These are phyloP conservation scores for Neofusicoccum cordaticola DNA, from an alignment of 2,329 filamentous ascomycete species.

Conservation along the genomic window DNA sequence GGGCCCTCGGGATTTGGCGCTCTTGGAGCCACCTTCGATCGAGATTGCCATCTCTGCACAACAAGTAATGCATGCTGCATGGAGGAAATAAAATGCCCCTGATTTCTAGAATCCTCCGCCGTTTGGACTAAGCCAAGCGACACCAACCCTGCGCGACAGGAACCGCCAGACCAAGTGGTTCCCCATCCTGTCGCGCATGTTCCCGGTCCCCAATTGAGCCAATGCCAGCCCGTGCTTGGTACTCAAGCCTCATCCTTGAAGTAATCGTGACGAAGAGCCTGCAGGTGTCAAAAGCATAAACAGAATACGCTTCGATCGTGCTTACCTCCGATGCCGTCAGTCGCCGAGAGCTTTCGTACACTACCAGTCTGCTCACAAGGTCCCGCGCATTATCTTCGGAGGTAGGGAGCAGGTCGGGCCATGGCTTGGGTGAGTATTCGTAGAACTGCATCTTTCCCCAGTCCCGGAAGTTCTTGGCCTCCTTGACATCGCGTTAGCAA, in stretches of 20 bases:
- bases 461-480: slow-evolving; percentile 70
- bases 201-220: background rate
- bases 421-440: slow-evolving; percentile 64
- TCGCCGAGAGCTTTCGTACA: slow-evolving; percentile 67
- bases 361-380: slow-evolving; percentile 66
- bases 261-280: slow-evolving; percentile 14
- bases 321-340: slow-evolving; percentile 63
- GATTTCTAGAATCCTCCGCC: background rate
- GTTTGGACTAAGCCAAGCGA: background rate
- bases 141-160: background rate
- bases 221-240: background rate
- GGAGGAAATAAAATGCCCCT: background rate
- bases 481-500: slow-evolving; percentile 34
- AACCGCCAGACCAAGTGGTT: background rate
- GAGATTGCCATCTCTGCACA: background rate
- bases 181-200: background rate
- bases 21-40: slow-evolving; percentile 1
- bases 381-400: slow-evolving; percentile 59
- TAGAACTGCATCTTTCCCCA: slow-evolving; percentile 85
- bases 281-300: background rate
- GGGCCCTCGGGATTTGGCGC: background rate
- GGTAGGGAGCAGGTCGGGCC: slow-evolving; percentile 67
- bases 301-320: background rate
- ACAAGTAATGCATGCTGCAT: background rate
- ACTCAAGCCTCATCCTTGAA: slow-evolving; percentile 7